Base-by-base conservation (phyloP, 2,329 filamentous ascomycete genomes). In the Byssoonygena ceratinophila region DNA sequence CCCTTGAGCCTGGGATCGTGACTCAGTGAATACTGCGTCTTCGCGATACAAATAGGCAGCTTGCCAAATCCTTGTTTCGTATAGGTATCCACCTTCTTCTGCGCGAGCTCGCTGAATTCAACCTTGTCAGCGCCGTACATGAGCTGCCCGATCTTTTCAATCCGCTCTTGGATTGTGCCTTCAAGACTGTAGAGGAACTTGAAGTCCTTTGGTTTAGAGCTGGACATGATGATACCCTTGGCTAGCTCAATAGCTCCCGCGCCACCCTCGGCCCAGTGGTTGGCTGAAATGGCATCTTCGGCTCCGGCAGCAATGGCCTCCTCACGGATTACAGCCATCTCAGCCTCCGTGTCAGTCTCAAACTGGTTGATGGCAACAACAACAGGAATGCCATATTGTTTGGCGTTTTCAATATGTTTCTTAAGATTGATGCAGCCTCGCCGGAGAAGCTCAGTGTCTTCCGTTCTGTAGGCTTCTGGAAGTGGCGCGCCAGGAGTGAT, bases 341-440 rank as follows among this genome's bases (percentile, higher is more conserved):
- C 92, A 51, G 90, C 90, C 12, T 91, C 84, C 1, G 90, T 96
- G 66, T 98, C 92, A 4, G 89, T 95, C 56, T 85, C 80, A 68
- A 98, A 96, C 69, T 86, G 88, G 78, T 98, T 98, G 76, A 98
- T 92, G 49, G 91, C 92, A 12, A 98, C 91, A 14, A 98, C 85
- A 5, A 98, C 91, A 4, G 92, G 91, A 18, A 96, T 81, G 39
- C 92, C 92, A 64, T 94, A 98, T 9, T 80, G 76, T 68, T 81
- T 87, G 52, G 92, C 92, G 61, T 97, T 97, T 61, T 80, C 72
- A 60, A 98, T 94, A 66, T 98, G 92, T 76, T 97, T 97, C 71
- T 83, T 87, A 45, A 98, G 76, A 73, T 98, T 98, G 61, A 95
- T 79, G 65, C 92, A 97, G 20, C 92, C 92, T 59, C 82, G 82